Evolutionary conservation across 257 asterid species (phyloP), one percentile per base, ranked within the genome.

Genomic region (Nicotiana sylvestris): DNA sequence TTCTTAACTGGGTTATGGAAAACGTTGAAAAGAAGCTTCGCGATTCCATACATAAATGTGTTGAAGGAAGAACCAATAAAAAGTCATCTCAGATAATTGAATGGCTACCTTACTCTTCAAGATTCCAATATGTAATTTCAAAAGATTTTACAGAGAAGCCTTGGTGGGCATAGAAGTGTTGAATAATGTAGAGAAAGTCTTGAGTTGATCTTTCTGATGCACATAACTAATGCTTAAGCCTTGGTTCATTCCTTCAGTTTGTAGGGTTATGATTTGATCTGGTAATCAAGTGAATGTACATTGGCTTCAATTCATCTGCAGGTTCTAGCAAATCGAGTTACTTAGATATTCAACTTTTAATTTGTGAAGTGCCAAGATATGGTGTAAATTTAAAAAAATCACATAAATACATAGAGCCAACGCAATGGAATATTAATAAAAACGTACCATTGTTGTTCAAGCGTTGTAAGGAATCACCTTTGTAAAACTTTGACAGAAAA

Each of bases 71-170:
- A 57, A 49, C 43, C 5, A 85, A 56, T 64, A 88, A 83, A 81
- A 87, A 79, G 74, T 43, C 85, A 17, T 89, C 94, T 35, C 90
- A 87, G 81, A 88, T 84, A 77, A 82, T 90, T 65, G 91, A 88
- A 13, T 91, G 95, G 95, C 81, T 87, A 78, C 89, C 93, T 33
- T 89, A 88, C 83, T 84, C 86, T 86, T 86, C 95, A 29, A 88
- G 90, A 78, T 89, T 91, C 82, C 81, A 91, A 30, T 91, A 88
- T 55, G 88, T 89, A 76, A 84, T 89, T 61, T 86, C 95, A 0
- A 88, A 85, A 77, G 92, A 87, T 60, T 81, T 89, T 80, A 85
- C 85, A 2, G 88, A 87, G 86, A 88, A 89, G 69, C 91, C 90
- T 29, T 86, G 90, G 90, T 87, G 90, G 87, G 88, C 68, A 37